These are phyloP conservation scores for Tothia fuscella DNA, from an alignment of 2,329 filamentous ascomycete species.

Conservation along the genomic window DNA sequence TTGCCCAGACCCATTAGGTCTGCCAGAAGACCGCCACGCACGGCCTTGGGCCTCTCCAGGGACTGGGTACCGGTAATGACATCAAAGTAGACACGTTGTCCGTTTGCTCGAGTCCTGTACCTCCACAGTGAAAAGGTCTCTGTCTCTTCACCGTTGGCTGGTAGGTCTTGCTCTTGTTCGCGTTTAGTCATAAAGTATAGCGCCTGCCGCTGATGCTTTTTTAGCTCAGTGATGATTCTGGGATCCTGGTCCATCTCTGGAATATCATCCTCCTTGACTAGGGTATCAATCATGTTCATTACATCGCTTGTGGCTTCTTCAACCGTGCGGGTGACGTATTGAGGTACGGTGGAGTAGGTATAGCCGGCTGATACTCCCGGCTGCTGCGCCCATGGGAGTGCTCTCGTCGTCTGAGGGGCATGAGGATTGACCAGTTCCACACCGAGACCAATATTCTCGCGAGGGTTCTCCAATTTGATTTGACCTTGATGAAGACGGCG, in stretches of 20 bases:
- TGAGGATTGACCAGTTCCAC: background rate
- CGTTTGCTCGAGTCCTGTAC: constrained; percentile 41
- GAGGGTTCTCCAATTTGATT: background rate
- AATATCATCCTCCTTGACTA: constrained; percentile 63
- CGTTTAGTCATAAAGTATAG: constrained; percentile 74
- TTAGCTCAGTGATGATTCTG: constrained; percentile 54
- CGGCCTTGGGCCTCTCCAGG: constrained; percentile 12
- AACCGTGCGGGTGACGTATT: constrained; percentile 44
- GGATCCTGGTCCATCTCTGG: constrained; percentile 57
- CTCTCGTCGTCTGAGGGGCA: background rate
- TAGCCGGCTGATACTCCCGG: background rate
- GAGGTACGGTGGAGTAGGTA: background rate
- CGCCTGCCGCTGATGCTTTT: constrained; percentile 82
- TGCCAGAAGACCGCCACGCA: constrained; percentile 35
- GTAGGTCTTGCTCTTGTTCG: constrained; percentile 47
- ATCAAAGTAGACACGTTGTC: constrained; percentile 59
- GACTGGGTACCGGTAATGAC: constrained; percentile 64
- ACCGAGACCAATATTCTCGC: too few relatives aligned
- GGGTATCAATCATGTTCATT: constrained; percentile 74
- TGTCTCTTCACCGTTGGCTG: constrained; percentile 46
- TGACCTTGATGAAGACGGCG: background rate
- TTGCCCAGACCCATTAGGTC: constrained; percentile 42
- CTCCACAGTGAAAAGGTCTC: constrained; percentile 70
- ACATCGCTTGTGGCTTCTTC: constrained; percentile 84
- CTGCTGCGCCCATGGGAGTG: background rate